Evolutionary conservation across 805 yeast species (phyloP).

Genomic region (Yamadazyma sp.): DNA sequence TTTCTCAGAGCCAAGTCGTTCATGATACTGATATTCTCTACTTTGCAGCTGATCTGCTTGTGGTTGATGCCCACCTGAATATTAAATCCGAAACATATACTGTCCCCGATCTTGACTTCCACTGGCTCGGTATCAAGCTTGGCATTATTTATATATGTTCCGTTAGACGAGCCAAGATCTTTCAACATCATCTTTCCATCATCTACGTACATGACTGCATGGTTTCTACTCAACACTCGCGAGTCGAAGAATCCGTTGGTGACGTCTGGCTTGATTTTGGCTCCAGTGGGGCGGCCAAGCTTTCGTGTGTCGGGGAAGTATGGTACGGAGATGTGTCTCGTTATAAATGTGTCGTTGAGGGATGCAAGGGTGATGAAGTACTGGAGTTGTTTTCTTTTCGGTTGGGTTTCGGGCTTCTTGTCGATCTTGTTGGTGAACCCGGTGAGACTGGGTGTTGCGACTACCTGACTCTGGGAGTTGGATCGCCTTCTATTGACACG

Average conservation of each 20-base stretch:
- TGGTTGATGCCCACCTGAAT: conserved; percentile 70
- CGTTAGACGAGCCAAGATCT: conserved; percentile 90
- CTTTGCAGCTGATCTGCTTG: conserved; percentile 79
- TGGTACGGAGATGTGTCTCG: conserved; percentile 79
- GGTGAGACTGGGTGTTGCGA: conserved; percentile 21
- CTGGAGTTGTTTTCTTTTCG: conserved; percentile 28
- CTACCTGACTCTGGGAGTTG: conserved; percentile 43
- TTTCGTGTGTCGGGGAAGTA: conserved; percentile 78
- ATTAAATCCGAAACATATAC: conserved; percentile 92
- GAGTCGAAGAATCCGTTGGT: conserved; percentile 94
- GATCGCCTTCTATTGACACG: conserved; percentile 30
- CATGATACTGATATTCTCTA: conserved; percentile 69
- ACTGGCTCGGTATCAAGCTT: conserved; percentile 63
- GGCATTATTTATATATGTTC: conserved; percentile 83
- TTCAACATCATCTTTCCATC: conserved; percentile 69
- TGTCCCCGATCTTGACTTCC: conserved; percentile 74
- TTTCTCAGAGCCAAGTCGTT: conserved; percentile 21
- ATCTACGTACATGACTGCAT: conserved; percentile 86
- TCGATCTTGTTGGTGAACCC: background rate
- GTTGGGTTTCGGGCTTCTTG: conserved; percentile 9
- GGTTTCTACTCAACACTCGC: conserved; percentile 87
- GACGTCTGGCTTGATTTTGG: conserved; percentile 55
- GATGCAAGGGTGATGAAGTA: conserved; percentile 73
- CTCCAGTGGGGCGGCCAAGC: conserved; percentile 85
- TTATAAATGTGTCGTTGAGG: conserved; percentile 77